These are phyloP conservation scores for Filobasidium wieringae DNA, from an alignment of 768 basidiomycete genomes.

Conservation along the genomic window DNA sequence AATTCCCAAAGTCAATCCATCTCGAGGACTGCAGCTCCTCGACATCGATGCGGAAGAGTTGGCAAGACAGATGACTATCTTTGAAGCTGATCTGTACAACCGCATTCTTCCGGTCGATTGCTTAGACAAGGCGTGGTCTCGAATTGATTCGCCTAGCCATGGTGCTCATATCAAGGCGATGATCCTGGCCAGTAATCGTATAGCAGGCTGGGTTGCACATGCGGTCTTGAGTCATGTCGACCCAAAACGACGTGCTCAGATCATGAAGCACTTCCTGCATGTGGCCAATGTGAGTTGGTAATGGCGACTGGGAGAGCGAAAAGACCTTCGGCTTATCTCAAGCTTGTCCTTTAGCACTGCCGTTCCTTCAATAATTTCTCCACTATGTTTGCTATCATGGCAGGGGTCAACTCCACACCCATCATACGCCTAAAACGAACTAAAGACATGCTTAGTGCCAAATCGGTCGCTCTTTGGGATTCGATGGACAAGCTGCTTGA, in stretches of 20 bases:
- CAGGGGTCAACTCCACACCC: constrained; percentile 84
- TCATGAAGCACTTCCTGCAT: constrained; percentile 81
- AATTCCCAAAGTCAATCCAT: constrained; percentile 21
- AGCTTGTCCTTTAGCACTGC: constrained; percentile 53
- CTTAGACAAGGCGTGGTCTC: constrained; percentile 52
- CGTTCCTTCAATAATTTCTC: constrained; percentile 84
- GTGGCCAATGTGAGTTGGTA: constrained; percentile 67
- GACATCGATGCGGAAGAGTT: constrained; percentile 84
- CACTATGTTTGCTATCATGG: constrained; percentile 90
- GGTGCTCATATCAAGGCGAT: constrained; percentile 16
- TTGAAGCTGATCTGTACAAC: constrained; percentile 77
- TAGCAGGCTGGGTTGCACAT: constrained; percentile 67
- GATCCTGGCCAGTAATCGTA: constrained; percentile 17
- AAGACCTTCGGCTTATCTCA: neutral
- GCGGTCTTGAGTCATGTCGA: constrained; percentile 83
- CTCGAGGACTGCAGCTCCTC: constrained; percentile 50
- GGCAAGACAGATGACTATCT: constrained; percentile 81
- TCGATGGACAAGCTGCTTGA: constrained; percentile 82
- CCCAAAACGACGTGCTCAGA: constrained; percentile 61
- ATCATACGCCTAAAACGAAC: constrained; percentile 86
- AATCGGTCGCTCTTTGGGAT: constrained; percentile 59
- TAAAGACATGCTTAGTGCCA: constrained; percentile 74
- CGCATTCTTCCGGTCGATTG: constrained; percentile 84
- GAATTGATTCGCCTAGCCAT: constrained; percentile 3
- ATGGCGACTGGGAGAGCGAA: neutral